Evolutionary conservation across 164 flowering plant genomes (phyloP).

Genomic region (Pachysandra terminalis): DNA sequence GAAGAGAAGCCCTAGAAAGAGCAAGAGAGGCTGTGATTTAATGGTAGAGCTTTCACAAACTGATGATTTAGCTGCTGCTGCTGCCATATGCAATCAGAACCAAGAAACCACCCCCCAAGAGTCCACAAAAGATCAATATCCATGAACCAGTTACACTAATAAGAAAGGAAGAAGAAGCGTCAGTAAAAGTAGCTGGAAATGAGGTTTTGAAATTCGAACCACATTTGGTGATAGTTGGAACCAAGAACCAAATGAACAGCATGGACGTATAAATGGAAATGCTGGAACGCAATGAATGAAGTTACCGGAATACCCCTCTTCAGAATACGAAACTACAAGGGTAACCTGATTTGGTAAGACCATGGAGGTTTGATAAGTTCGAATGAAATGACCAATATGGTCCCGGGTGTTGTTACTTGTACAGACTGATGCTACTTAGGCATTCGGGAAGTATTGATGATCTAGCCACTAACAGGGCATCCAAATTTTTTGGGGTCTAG

Average conservation of each 20-base stretch:
- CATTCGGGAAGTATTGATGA: too few species aligned
- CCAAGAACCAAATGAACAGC: constrained; percentile 16
- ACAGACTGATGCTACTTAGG: too few species aligned
- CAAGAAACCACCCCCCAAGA: constrained; percentile 65
- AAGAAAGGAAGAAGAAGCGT: constrained; percentile 30
- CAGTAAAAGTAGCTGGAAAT: constrained; percentile 33
- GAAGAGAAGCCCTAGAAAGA: constrained; percentile 32
- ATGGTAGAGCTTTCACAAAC: constrained; percentile 17
- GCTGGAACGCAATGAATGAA: constrained; percentile 1
- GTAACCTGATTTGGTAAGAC: neutral
- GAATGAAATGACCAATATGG: neutral
- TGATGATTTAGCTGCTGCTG: constrained; percentile 27
- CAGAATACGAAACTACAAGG: neutral
- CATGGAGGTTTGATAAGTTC: neutral
- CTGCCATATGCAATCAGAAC: constrained; percentile 73
- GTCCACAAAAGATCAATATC: constrained; percentile 75
- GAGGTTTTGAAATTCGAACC: constrained; percentile 41
- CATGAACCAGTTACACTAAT: constrained; percentile 55
- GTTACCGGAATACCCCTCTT: constrained; percentile 15
- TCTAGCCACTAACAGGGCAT: too few species aligned
- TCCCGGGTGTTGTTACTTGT: too few species aligned
- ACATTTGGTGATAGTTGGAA: constrained; percentile 29
- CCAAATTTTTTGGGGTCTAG: too few species aligned
- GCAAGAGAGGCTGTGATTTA: constrained; percentile 25
- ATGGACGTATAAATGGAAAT: constrained; percentile 22